A percentile compares a stretch with the other conserved stretches of the same genome.
phyloP scores from a whole-genome alignment of 2,329 filamentous ascomycete genomes.

The Lecanosticta acicola region DNA sequence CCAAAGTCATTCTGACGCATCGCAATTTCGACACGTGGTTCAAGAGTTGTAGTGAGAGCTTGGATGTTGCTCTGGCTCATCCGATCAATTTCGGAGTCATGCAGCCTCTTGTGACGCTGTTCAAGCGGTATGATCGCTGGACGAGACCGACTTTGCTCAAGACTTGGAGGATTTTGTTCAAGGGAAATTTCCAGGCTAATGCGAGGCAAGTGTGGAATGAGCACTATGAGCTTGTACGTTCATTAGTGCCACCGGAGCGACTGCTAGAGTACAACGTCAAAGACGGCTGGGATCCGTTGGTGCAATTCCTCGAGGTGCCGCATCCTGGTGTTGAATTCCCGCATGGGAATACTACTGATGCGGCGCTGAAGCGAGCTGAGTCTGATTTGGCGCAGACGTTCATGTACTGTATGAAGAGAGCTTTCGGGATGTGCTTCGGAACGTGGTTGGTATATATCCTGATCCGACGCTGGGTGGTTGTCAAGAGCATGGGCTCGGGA shows the following conservation, averaged over 20 bases:
- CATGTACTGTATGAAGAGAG: not conserved
- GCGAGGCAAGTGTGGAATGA: not conserved
- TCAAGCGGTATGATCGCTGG: not conserved
- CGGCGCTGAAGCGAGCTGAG: not conserved
- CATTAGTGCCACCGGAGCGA: slow-evolving; percentile 18
- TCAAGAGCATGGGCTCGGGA: not conserved
- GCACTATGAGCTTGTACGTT: slow-evolving; percentile 13
- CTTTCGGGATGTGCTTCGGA: not conserved
- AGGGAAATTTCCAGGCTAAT: not conserved
- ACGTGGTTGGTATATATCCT: not conserved
- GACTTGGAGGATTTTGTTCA: not conserved
- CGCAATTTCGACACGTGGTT: slow-evolving; percentile 42
- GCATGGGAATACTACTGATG: not conserved
- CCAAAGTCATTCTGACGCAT: slow-evolving; percentile 42
- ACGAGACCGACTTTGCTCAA: not conserved
- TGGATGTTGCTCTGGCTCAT: not conserved
- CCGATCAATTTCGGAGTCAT: not conserved
- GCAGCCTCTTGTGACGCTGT: not conserved
- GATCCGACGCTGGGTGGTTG: not conserved
- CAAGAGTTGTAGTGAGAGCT: not conserved
- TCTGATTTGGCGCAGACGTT: not conserved
- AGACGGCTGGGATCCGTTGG: slow-evolving; percentile 27
- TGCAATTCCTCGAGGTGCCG: slow-evolving; percentile 22
- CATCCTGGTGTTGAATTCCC: slow-evolving; percentile 21
- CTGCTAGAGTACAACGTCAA: slow-evolving; percentile 23